Evolutionary conservation across 495 filamentous ascomycete genomes (phyloP).

Genomic region (Aspergillus funiculosus): DNA sequence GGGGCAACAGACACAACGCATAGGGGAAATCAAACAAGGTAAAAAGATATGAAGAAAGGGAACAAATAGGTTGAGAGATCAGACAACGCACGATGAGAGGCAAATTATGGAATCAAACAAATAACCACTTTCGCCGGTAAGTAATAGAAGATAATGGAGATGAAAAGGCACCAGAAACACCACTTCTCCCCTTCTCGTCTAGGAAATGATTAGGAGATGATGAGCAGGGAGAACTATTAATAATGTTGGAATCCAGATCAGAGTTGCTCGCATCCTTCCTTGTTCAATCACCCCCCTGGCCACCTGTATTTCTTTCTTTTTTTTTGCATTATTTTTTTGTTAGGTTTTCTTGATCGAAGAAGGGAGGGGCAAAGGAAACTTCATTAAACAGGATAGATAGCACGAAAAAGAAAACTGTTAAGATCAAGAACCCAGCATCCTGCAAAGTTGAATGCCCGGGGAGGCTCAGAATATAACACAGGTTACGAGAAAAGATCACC

Average conservation of each 20-base stretch:
- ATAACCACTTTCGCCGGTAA: constrained; percentile 26
- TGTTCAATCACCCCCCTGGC: constrained; percentile 23
- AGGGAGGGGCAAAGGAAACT: constrained; percentile 6
- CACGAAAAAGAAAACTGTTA: constrained; percentile 12
- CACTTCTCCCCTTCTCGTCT: constrained; percentile 41
- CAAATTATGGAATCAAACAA: constrained; percentile 21
- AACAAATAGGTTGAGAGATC: constrained; percentile 13
- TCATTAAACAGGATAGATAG: constrained; percentile 18
- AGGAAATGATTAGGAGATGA: constrained; percentile 36
- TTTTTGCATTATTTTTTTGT: constrained; percentile 15
- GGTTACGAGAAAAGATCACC: constrained; percentile 16
- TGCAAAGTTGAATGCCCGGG: constrained; percentile 12
- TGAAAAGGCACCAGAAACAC: constrained; percentile 44
- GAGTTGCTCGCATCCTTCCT: constrained; percentile 31
- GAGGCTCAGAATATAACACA: constrained; percentile 19
- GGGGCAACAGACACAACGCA: constrained; percentile 12
- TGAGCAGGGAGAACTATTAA: constrained; percentile 27
- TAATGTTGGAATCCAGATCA: constrained; percentile 32
- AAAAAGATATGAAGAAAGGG: constrained; percentile 13
- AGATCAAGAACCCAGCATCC: constrained; percentile 11
- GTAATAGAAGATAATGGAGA: constrained; percentile 23
- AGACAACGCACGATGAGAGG: constrained; percentile 21
- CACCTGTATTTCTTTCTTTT: constrained; percentile 23
- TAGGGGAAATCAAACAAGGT: constrained; percentile 17
- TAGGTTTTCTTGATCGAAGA: constrained; percentile 10